Conservation (phyloP, 192 early-diverging fungal species). For the Mortierella hygrophila region DNA sequence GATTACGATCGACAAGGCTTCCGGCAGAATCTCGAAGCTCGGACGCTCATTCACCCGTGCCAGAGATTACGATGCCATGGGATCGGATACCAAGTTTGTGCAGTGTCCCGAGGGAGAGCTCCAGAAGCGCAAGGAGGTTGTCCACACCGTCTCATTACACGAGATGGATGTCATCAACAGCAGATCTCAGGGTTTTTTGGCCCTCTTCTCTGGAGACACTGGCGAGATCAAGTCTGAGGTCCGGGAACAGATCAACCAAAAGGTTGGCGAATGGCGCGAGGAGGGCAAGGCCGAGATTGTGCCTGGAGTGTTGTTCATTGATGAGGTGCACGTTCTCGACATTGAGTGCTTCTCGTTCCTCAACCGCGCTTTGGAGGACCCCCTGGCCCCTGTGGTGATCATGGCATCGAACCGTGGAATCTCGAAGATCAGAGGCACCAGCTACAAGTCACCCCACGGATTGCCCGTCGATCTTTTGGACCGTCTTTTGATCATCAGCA, state of each 20-base stretch:
- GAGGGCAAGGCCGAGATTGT: constrained; percentile 99
- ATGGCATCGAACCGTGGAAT: constrained; percentile 99
- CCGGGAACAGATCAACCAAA: constrained; percentile 97
- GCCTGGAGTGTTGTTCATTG: constrained; percentile 97
- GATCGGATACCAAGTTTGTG: constrained; percentile 96
- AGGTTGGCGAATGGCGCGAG: constrained; percentile 97
- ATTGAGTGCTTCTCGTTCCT: constrained; percentile 99
- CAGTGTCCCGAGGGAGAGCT: constrained; percentile 99
- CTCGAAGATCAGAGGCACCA: constrained; percentile 95
- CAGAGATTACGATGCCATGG: constrained; percentile 98
- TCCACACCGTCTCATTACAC: constrained; percentile 98
- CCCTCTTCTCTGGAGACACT: constrained; percentile 96
- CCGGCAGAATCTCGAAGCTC: constrained; percentile 94
- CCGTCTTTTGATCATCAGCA: constrained; percentile 95
- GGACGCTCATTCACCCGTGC: constrained; percentile 97
- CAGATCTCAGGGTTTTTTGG: constrained; percentile 96
- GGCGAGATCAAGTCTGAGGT: constrained; percentile 99
- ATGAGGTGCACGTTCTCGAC: constrained; percentile 99
- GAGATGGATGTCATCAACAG: constrained; percentile 99
- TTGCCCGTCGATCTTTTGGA: constrained; percentile 97
- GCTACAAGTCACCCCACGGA: constrained; percentile 96
- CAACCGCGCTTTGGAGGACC: constrained; percentile 96
- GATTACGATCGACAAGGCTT: constrained; percentile 98
- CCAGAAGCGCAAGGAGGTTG: constrained; percentile 96
- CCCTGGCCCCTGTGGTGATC: constrained; percentile 97